Conservation (phyloP, 345 rosid species). For the Aegle marmelos region DNA sequence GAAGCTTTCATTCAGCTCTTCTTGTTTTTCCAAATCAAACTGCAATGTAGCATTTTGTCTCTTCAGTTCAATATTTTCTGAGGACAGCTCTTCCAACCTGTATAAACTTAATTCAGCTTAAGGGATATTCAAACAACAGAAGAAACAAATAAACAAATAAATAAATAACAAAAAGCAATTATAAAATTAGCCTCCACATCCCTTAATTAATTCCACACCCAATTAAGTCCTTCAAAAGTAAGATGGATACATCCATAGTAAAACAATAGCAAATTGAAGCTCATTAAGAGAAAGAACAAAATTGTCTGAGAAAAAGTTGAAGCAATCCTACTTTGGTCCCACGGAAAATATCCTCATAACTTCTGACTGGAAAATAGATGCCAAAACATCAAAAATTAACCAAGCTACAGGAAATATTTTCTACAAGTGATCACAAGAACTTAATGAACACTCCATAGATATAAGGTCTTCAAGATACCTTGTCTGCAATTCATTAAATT, state of each 20-base stretch:
- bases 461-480: conserved; percentile 40
- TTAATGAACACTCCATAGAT: not conserved
- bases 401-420: not conserved
- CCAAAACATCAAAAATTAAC: not conserved
- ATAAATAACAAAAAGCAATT: not conserved
- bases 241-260: not conserved
- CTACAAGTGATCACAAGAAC: not conserved
- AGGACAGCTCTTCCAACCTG: conserved; percentile 74
- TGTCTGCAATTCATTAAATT: conserved; percentile 51
- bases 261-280: not conserved
- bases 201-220: not conserved
- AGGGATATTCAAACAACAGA: not conserved
- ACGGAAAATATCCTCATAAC: not conserved
- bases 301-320: not conserved
- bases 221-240: not conserved
- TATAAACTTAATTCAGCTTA: conserved; percentile 4
- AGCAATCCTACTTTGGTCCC: not conserved
- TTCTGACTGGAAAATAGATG: not conserved
- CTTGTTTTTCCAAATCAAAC: conserved; percentile 54
- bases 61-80: conserved; percentile 58
- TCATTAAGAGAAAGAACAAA: not conserved
- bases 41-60: conserved; percentile 52
- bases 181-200: not conserved
- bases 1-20: conserved; percentile 52
- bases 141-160: not conserved